Conservation (phyloP, 2,329 filamentous ascomycete species). For the Nemania sp. region DNA sequence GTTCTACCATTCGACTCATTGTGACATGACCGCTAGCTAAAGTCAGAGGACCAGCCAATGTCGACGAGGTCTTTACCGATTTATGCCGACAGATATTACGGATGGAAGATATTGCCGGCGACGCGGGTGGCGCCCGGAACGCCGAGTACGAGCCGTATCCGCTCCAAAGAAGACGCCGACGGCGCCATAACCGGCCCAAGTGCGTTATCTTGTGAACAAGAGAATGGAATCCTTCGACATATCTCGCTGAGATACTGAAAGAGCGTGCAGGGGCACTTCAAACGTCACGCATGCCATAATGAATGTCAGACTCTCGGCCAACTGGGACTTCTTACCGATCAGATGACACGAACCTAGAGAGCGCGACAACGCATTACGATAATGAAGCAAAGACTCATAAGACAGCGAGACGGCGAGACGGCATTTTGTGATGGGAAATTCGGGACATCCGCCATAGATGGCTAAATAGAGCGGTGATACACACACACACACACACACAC, state of each 20-base stretch:
- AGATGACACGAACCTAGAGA: not conserved
- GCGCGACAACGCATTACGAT: not conserved
- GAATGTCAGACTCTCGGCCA: not conserved
- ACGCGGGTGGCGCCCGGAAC: slow-evolving; percentile 44
- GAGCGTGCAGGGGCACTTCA: too few relatives aligned
- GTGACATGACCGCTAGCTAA: slow-evolving; percentile 5
- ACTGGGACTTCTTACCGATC: not conserved
- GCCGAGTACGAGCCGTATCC: slow-evolving; percentile 47
- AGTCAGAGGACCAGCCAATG: slow-evolving; percentile 62
- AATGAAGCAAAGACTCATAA: not conserved
- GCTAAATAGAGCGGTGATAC: too few relatives aligned
- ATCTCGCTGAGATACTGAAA: too few relatives aligned
- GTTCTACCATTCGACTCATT: slow-evolving; percentile 27
- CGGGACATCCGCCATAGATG: not conserved
- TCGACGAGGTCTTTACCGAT: slow-evolving; percentile 87
- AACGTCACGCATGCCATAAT: not conserved
- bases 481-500: too few relatives aligned
- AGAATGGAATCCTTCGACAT: not conserved
- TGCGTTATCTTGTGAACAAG: slow-evolving; percentile 51
- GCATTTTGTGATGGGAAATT: not conserved
- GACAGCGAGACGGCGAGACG: not conserved
- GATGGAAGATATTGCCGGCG: slow-evolving; percentile 61
- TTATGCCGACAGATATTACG: slow-evolving; percentile 82
- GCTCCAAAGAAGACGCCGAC: slow-evolving; percentile 42
- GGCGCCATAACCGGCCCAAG: slow-evolving; percentile 43